These are phyloP conservation scores for Ganoderma boninense DNA, from an alignment of 1,284 basidiomycete species.

Conservation along the genomic window DNA sequence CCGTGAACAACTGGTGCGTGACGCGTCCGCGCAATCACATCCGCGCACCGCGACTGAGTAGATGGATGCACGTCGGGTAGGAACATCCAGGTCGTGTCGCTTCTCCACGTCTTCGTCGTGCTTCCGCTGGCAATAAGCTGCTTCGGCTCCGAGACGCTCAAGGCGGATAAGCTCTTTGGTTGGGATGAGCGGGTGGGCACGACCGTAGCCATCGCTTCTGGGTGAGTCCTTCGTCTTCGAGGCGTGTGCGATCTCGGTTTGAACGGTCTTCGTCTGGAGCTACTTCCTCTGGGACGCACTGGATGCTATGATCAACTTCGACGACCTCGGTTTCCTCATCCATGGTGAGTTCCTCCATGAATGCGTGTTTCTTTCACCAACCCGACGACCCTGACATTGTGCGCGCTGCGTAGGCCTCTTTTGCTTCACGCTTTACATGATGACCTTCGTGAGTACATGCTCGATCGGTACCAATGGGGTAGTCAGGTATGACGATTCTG, in stretches of 20 bases:
- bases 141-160: constrained; percentile 49
- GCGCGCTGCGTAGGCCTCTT: constrained; percentile 51
- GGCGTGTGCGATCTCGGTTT: neutral
- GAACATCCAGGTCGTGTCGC: constrained; percentile 62
- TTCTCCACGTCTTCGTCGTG: constrained; percentile 60
- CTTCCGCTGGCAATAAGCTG: constrained; percentile 57
- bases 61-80: constrained; percentile 39
- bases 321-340: constrained; percentile 67
- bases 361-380: no score
- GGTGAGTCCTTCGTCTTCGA: constrained; percentile 47
- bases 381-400: neutral
- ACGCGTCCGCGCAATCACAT: neutral
- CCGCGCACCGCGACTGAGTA: neutral
- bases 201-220: constrained; percentile 60
- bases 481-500: no score
- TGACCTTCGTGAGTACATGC: constrained; percentile 62
- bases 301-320: constrained; percentile 62
- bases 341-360: constrained; percentile 55
- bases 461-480: neutral
- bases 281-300: constrained; percentile 74
- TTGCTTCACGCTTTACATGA: constrained; percentile 65
- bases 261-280: constrained; percentile 34
- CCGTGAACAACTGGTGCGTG: constrained; percentile 62
- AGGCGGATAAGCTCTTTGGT: constrained; percentile 60
- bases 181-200: constrained; percentile 61